A percentile compares a stretch with the other conserved stretches of the same genome.
Conservation (phyloP, 441 rosid species). For the Euphorbia corollata region DNA sequence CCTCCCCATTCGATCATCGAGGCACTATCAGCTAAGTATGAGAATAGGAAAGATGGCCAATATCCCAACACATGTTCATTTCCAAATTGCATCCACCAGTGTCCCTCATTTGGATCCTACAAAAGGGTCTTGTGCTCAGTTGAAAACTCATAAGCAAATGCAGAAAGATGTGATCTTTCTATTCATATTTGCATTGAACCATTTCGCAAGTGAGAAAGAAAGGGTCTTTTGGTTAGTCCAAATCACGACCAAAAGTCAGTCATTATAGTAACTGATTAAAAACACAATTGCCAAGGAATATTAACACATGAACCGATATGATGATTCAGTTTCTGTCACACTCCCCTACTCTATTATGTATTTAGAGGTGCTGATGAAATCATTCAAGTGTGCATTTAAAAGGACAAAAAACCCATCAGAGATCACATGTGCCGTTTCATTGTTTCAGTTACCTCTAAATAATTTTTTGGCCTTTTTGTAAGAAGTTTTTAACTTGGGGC, state of each 20-base stretch:
- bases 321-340: slow-evolving; percentile 27
- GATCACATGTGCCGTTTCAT: slow-evolving; percentile 23
- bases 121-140: no score
- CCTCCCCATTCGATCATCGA: slow-evolving; percentile 99
- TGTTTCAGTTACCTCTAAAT: no score
- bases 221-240: no score
- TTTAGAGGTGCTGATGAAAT: not conserved
- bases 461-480: no score
- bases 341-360: slow-evolving; percentile 11
- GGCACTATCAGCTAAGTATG: slow-evolving; percentile 85
- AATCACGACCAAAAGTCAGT: not conserved
- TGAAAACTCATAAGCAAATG: no score
- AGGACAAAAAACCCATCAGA: slow-evolving; percentile 20
- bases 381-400: slow-evolving; percentile 14
- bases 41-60: slow-evolving; percentile 93
- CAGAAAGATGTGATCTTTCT: no score
- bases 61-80: slow-evolving; percentile 76
- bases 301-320: slow-evolving; percentile 21
- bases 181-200: not conserved
- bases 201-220: not conserved
- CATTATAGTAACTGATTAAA: not conserved
- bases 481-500: no score
- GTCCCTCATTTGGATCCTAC: slow-evolving; percentile 94
- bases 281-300: slow-evolving; percentile 22
- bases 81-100: slow-evolving; percentile 99